Percentiles rank a stretch among this genome's conserved stretches.
These are phyloP conservation scores for Amylocarpus encephaloides DNA, from an alignment of 2,329 filamentous ascomycete species.

Conservation along the genomic window DNA sequence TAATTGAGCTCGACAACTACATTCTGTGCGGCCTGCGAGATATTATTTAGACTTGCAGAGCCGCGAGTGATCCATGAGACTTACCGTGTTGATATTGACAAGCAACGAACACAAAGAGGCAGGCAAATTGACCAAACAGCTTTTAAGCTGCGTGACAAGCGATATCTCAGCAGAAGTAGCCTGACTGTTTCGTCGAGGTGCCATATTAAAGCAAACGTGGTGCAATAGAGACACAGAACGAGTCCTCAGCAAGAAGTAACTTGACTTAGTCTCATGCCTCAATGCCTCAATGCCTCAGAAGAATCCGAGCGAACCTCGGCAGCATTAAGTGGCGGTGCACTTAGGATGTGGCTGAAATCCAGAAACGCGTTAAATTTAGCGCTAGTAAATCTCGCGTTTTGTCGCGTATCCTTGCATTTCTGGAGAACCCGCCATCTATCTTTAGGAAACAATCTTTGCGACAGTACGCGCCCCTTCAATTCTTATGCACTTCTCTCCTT, in stretches of 20 bases:
- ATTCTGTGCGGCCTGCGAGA: constrained; percentile 76
- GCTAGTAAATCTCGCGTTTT: not conserved
- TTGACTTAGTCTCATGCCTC: not conserved
- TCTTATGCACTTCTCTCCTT: too few species aligned
- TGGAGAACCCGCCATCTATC: too few species aligned
- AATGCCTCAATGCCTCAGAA: too few species aligned
- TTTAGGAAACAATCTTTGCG: too few species aligned
- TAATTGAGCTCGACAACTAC: constrained; percentile 88
- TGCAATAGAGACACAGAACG: not conserved
- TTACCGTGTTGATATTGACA: constrained; percentile 82
- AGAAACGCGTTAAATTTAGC: not conserved
- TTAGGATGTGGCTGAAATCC: not conserved
- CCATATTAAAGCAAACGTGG: constrained; percentile 15
- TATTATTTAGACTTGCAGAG: constrained; percentile 8
- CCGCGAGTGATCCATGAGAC: constrained; percentile 29
- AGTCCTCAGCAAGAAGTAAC: not conserved
- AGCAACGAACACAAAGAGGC: constrained; percentile 76
- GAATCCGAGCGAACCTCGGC: too few species aligned
- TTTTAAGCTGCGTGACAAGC: constrained; percentile 70
- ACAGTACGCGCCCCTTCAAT: too few species aligned
- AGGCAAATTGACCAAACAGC: constrained; percentile 90
- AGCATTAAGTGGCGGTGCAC: not conserved
- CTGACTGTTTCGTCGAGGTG: constrained; percentile 41
- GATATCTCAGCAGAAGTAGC: constrained; percentile 75
- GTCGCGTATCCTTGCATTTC: not conserved